Evolutionary conservation across 805 yeast genomes (phyloP).

Genomic region (Pichia deserticola): DNA sequence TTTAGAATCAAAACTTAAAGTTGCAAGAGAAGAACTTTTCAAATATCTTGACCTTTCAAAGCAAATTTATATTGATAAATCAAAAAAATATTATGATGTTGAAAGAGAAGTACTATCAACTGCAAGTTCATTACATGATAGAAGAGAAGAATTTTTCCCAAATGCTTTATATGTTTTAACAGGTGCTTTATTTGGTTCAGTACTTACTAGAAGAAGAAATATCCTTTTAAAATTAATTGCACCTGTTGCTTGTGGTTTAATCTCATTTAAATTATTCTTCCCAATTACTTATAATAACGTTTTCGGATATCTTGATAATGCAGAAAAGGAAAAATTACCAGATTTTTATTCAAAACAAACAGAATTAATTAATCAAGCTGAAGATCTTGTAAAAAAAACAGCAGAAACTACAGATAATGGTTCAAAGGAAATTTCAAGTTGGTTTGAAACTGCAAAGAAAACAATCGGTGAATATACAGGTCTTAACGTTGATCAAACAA

Average conservation of each 20-base stretch:
- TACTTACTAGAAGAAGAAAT: slow-evolving; percentile 62
- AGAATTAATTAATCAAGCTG: slow-evolving; percentile 38
- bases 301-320: slow-evolving; percentile 45
- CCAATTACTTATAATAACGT: slow-evolving; percentile 68
- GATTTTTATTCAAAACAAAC: slow-evolving; percentile 57
- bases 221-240: slow-evolving; percentile 43
- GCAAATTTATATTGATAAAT: slow-evolving; percentile 37
- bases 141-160: slow-evolving; percentile 64
- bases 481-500: slow-evolving; percentile 56
- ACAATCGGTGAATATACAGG: slow-evolving; percentile 55
- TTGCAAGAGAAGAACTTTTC: slow-evolving; percentile 38
- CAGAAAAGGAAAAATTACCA: slow-evolving; percentile 57
- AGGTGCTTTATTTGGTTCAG: slow-evolving; percentile 66
- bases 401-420: slow-evolving; percentile 36
- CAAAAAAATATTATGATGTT: slow-evolving; percentile 43
- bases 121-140: slow-evolving; percentile 54
- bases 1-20: slow-evolving; percentile 42
- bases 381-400: slow-evolving; percentile 35
- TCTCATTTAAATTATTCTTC: slow-evolving; percentile 59
- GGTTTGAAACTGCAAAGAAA: slow-evolving; percentile 30
- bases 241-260: slow-evolving; percentile 56
- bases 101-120: slow-evolving; percentile 63
- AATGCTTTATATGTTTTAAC: slow-evolving; percentile 60
- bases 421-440: slow-evolving; percentile 29
- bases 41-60: slow-evolving; percentile 30